Evolutionary conservation across 1,284 basidiomycete species (phyloP).

Genomic region (Anthracocystis panici-leucophaei): DNA sequence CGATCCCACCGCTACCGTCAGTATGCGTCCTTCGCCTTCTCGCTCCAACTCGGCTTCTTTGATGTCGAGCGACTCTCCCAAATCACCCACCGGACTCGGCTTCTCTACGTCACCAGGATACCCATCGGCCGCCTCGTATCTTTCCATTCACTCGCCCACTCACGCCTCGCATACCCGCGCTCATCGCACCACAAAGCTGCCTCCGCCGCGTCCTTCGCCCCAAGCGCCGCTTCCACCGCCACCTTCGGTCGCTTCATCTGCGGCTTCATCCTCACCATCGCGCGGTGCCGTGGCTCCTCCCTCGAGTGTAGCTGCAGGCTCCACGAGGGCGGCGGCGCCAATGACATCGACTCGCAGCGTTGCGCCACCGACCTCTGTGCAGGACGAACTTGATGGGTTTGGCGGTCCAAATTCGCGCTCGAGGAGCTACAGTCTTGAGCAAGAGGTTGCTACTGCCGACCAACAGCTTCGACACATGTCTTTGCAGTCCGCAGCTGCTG

Average conservation of each 20-base stretch:
- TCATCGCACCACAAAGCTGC: constrained; percentile 30
- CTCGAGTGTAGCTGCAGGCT: not conserved
- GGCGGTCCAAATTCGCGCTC: constrained; percentile 12
- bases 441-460: constrained; percentile 30
- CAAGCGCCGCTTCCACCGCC: constrained; percentile 50
- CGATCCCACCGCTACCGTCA: constrained; percentile 11
- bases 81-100: constrained; percentile 37
- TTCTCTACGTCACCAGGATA: constrained; percentile 23
- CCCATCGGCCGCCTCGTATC: constrained; percentile 32
- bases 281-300: not conserved
- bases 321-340: constrained; percentile 8
- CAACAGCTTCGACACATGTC: constrained; percentile 3
- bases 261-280: constrained; percentile 10
- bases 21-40: constrained; percentile 29
- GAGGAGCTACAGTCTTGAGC: constrained; percentile 35
- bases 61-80: constrained; percentile 25
- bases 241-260: constrained; percentile 28
- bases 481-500: not conserved
- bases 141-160: constrained; percentile 32
- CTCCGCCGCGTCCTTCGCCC: constrained; percentile 46
- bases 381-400: constrained; percentile 18
- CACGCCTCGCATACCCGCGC: constrained; percentile 12
- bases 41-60: constrained; percentile 28
- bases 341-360: constrained; percentile 13
- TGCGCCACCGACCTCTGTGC: constrained; percentile 1